phyloP scores from a whole-genome alignment of 805 yeast species.

The Candida boidinii region DNA sequence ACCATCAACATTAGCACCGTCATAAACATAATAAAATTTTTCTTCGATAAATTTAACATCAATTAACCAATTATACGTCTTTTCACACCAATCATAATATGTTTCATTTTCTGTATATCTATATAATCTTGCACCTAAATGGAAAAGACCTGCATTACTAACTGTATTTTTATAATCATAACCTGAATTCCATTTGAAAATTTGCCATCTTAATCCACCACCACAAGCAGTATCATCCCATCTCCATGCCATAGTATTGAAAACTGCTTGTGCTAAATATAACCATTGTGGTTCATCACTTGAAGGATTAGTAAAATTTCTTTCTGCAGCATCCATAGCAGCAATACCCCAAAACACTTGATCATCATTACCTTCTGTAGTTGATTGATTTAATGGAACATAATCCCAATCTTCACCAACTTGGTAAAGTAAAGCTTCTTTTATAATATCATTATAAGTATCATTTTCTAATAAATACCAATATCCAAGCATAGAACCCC shows the following conservation, averaged over 20 bases:
- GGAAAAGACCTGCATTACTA: slow-evolving; percentile 85
- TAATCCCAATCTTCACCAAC: slow-evolving; percentile 67
- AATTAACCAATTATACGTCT: slow-evolving; percentile 74
- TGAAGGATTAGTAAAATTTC: slow-evolving; percentile 70
- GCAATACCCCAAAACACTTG: slow-evolving; percentile 97
- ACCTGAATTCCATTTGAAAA: slow-evolving; percentile 89
- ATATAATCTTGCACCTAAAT: slow-evolving; percentile 78
- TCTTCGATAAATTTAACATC: slow-evolving; percentile 39
- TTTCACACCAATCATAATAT: slow-evolving; percentile 67
- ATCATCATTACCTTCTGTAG: slow-evolving; percentile 96
- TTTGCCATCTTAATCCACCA: slow-evolving; percentile 97
- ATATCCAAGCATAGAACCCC: slow-evolving; percentile 81
- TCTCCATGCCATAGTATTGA: slow-evolving; percentile 80
- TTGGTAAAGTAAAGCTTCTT: slow-evolving; percentile 62
- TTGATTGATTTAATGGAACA: slow-evolving; percentile 80
- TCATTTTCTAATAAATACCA: slow-evolving; percentile 62
- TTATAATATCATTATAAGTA: slow-evolving; percentile 51
- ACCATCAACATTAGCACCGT: slow-evolving; percentile 51
- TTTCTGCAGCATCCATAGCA: slow-evolving; percentile 86
- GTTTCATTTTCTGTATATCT: slow-evolving; percentile 70
- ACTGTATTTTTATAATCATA: slow-evolving; percentile 89
- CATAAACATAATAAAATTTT: slow-evolving; percentile 46
- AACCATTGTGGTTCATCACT: slow-evolving; percentile 65
- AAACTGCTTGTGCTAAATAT: slow-evolving; percentile 78
- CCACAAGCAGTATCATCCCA: slow-evolving; percentile 74